Percentiles rank a stretch among this genome's conserved stretches.
These are phyloP conservation scores for Cercospora nicotianae DNA, from an alignment of 2,329 filamentous ascomycete species.

Conservation along the genomic window DNA sequence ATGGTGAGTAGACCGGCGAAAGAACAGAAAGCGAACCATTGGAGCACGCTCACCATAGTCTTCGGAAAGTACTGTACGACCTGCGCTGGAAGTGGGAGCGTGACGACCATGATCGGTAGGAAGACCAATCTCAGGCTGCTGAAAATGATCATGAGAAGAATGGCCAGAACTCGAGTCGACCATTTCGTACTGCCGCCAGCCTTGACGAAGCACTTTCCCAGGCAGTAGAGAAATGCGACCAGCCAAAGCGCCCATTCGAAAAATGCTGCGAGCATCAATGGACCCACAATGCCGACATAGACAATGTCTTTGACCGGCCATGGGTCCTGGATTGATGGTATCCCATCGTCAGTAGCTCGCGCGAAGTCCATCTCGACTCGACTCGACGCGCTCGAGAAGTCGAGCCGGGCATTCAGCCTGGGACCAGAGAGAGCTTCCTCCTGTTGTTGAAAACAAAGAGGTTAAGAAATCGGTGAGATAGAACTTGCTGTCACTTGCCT, in stretches of 20 bases:
- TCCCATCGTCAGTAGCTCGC: conserved; percentile 15
- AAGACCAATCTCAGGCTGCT: conserved; percentile 80
- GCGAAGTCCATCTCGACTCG: conserved; percentile 13
- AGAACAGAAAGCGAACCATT: conserved; percentile 95
- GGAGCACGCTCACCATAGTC: conserved; percentile 68
- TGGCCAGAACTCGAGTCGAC: conserved; percentile 75
- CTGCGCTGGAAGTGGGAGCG: conserved; percentile 74
- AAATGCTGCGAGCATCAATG: conserved; percentile 78
- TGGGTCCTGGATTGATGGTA: conserved; percentile 21
- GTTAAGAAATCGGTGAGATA: background rate
- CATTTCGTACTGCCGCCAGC: conserved; percentile 61
- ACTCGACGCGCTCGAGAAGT: background rate
- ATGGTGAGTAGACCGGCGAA: conserved; percentile 82
- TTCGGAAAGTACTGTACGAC: conserved; percentile 72
- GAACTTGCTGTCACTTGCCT: conserved; percentile 8
- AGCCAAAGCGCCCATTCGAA: conserved; percentile 96
- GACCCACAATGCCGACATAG: conserved; percentile 77
- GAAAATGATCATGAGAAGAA: conserved; percentile 73
- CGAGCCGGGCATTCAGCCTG: background rate
- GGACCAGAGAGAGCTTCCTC: background rate
- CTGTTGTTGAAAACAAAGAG: background rate
- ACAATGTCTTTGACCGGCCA: conserved; percentile 63
- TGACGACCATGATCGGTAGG: conserved; percentile 91
- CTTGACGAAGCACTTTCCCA: conserved; percentile 84
- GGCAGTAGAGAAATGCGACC: conserved; percentile 88